Percentiles rank a stretch among this genome's conserved stretches.
Evolutionary conservation across 345 rosid genomes (phyloP).

Genomic region (Murraya koenigii): DNA sequence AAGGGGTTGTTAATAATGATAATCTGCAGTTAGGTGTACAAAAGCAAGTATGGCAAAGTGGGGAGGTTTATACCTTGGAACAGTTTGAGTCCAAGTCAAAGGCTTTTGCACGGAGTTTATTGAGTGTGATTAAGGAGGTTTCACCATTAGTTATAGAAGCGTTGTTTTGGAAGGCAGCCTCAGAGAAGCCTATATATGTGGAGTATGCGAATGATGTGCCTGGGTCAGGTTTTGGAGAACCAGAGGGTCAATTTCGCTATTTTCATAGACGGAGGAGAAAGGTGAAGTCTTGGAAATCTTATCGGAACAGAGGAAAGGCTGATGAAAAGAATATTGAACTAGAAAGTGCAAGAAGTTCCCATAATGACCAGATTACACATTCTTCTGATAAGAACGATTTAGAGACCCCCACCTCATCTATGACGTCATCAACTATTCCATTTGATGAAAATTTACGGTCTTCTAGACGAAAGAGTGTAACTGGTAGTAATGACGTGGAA

Average conservation of each 20-base stretch:
- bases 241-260: conserved; percentile 61
- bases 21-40: conserved; percentile 47
- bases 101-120: conserved; percentile 62
- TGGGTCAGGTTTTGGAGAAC: conserved; percentile 92
- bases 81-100: conserved; percentile 88
- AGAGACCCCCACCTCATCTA: conserved; percentile 25
- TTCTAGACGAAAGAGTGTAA: conserved; percentile 42
- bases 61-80: conserved; percentile 87
- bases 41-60: conserved; percentile 99
- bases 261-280: conserved; percentile 67
- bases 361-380: conserved; percentile 26
- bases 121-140: conserved; percentile 70
- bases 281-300: conserved; percentile 51
- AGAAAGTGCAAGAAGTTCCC: conserved; percentile 17
- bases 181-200: conserved; percentile 77
- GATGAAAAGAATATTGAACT: conserved; percentile 29
- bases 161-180: conserved; percentile 87
- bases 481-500: conserved; percentile 56
- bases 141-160: conserved; percentile 74
- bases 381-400: conserved; percentile 21
- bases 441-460: conserved; percentile 32
- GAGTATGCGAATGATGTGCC: conserved; percentile 99
- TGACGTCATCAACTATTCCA: conserved; percentile 28
- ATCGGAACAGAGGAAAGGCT: conserved; percentile 46
- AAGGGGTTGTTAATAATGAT: conserved; percentile 35